Base-by-base conservation (phyloP, 352 stramenopile species). In the Aphanomyces cochlioides region DNA sequence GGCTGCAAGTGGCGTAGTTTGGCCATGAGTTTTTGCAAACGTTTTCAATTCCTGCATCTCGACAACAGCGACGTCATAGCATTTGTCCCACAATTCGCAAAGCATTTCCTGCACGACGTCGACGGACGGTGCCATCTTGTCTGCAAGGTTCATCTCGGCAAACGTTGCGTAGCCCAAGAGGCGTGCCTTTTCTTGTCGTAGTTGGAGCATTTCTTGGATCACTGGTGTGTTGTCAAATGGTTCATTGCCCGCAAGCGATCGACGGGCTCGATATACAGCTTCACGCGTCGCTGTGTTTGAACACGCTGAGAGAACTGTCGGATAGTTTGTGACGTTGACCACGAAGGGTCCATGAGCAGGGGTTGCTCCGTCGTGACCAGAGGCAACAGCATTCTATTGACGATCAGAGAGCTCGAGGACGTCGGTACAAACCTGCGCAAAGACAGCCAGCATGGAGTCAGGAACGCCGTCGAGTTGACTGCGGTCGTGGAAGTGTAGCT, bases 51-150 rank as follows among this genome's bases (percentile, higher is more conserved):
- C 87, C 6, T 83, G 78, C 21, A 99, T 77, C 75, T 99, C 96
- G 37, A 92, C 81, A 37, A 92, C 75, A 0, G 95, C 97, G 28
- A 96, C 94, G 15, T 82, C 89, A 8, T 96, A 70, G 45, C 95
- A 97, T 76, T 98, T 98, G 56, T 90, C 88, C 21, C 90, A 88
- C 53, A 99, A 88, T 21, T 98, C 86, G 54, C 90, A 78, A 67
- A 95, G 93, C 78, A 99, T 91, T 69, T 98, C 90, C 5, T 95
- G 82, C 3, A 99, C 95, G 37, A 87, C 83, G 5, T 81, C 78
- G 12, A 98, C 90, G 70, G 82, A 90, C 15, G 90, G 85, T 13
- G 97, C 96, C 97, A 99, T 99, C 79, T 99, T 99, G 21, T 84
- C 89, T 0, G 90, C 87, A 45, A 99, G 82, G 56, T 87, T 97